Conservation (phyloP, 2,329 filamentous ascomycete genomes). For the Sarocladium oryzae region DNA sequence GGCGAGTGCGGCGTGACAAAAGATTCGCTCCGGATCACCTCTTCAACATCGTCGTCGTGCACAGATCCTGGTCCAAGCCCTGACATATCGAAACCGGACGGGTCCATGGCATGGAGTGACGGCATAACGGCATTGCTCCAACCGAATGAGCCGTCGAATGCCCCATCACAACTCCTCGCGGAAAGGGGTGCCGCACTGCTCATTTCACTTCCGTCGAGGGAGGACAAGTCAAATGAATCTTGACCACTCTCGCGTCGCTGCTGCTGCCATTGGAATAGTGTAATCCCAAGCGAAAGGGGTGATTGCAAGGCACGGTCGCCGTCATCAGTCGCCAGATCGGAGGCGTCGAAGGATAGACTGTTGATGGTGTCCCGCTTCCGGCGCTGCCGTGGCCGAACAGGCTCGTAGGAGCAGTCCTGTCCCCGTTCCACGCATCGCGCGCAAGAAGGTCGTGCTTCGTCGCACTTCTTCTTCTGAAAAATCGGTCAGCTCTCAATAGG, state of each 20-base stretch:
- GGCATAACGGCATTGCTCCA: conserved; percentile 3
- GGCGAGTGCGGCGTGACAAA: conserved; percentile 14
- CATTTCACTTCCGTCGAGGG: not conserved
- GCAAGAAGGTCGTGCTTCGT: conserved; percentile 45
- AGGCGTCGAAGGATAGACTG: conserved; percentile 15
- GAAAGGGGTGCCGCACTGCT: not conserved
- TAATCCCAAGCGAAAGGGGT: not conserved
- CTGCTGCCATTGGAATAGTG: conserved; percentile 11
- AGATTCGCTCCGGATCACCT: conserved; percentile 18
- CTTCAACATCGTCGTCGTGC: conserved; percentile 22
- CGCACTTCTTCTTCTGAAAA: conserved; percentile 51
- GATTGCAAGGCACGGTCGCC: not conserved
- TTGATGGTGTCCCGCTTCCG: conserved; percentile 24
- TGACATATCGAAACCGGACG: not conserved
- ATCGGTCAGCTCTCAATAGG: not conserved
- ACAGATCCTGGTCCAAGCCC: not conserved
- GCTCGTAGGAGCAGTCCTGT: conserved; percentile 44
- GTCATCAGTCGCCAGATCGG: conserved; percentile 14
- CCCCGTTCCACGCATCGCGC: conserved; percentile 43
- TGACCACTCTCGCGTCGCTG: conserved; percentile 5
- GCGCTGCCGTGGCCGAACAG: conserved; percentile 34
- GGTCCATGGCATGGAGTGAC: not conserved
- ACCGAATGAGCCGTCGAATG: not conserved
- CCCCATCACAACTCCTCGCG: not conserved
- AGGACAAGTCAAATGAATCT: not conserved